Evolutionary conservation across 495 filamentous ascomycete genomes (phyloP).

Genomic region (Ramalina intermedia): DNA sequence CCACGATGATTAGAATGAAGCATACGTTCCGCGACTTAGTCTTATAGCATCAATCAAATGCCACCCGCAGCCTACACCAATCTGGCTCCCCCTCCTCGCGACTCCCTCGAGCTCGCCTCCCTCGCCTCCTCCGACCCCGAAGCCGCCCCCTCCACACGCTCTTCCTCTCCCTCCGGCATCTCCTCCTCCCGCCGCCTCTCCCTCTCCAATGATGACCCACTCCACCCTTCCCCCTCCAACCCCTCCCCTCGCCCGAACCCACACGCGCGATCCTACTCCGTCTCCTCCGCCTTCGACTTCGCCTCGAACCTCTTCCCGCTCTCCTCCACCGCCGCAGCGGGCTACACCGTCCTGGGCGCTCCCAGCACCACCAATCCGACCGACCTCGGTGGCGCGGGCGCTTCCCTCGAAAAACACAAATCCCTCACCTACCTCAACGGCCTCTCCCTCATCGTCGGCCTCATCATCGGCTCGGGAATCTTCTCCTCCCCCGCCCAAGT

Average conservation of each 20-base stretch:
- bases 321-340: constrained; percentile 61
- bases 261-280: constrained; percentile 62
- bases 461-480: constrained; percentile 96
- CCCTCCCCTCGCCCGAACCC: constrained; percentile 29
- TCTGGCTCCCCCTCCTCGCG: constrained; percentile 41
- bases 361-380: constrained; percentile 35
- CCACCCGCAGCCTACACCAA: constrained; percentile 10
- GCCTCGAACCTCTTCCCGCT: constrained; percentile 80
- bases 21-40: too few species aligned
- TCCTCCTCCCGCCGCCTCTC: constrained; percentile 86
- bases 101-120: constrained; percentile 92
- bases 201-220: constrained; percentile 71
- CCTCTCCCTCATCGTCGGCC: constrained; percentile 71
- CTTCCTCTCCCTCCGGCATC: constrained; percentile 69
- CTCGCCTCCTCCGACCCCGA: constrained; percentile 66
- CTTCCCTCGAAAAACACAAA: constrained; percentile 82
- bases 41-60: constrained; percentile 3
- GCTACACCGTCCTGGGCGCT: constrained; percentile 70
- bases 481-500: constrained; percentile 93
- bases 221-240: constrained; percentile 44
- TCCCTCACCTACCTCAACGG: constrained; percentile 90
- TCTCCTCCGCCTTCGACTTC: constrained; percentile 91
- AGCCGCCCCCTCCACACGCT: constrained; percentile 45
- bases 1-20: too few species aligned
- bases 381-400: constrained; percentile 32